A percentile compares a stretch with the other conserved stretches of the same genome.
These are phyloP conservation scores for Dalbergia oliveri DNA, from an alignment of 306 rosid species.

Conservation along the genomic window DNA sequence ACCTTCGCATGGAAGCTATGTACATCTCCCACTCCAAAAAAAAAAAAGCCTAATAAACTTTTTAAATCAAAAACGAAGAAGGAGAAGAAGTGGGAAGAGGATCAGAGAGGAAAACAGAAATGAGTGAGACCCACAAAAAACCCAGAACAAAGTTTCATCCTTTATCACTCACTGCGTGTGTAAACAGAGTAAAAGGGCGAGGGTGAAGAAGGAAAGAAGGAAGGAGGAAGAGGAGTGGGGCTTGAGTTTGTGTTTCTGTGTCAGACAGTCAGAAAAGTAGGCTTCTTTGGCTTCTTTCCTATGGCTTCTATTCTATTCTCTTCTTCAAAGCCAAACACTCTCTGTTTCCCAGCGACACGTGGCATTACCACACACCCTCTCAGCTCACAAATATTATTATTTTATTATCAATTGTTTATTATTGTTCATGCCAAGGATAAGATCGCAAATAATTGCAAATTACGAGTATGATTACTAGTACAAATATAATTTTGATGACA, in stretches of 20 bases:
- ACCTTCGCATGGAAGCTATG: conserved; percentile 91
- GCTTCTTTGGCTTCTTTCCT: conserved; percentile 48
- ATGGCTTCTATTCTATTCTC: conserved; percentile 60
- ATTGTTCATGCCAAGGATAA: no score
- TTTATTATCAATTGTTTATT: no score
- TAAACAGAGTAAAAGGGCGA: background rate
- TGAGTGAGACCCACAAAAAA: background rate
- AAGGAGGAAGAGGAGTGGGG: background rate
- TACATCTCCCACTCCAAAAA: conserved; percentile 59
- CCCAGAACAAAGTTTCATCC: conserved; percentile 6
- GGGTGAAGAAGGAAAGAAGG: background rate
- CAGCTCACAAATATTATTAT: background rate
- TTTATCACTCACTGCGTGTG: background rate
- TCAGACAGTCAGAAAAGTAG: background rate
- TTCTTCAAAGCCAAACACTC: conserved; percentile 52
- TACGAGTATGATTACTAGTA: no score
- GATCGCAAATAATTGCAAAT: no score
- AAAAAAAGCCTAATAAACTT: background rate
- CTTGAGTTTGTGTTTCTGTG: background rate
- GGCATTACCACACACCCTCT: conserved; percentile 34
- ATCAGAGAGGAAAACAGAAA: background rate
- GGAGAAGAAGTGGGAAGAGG: background rate
- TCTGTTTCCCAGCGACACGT: conserved; percentile 58
- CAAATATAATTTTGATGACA: no score
- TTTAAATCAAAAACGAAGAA: background rate